Conservation (phyloP, 371 early-diverging fungal genomes). For the Thermomucor indicae-seudaticae region DNA sequence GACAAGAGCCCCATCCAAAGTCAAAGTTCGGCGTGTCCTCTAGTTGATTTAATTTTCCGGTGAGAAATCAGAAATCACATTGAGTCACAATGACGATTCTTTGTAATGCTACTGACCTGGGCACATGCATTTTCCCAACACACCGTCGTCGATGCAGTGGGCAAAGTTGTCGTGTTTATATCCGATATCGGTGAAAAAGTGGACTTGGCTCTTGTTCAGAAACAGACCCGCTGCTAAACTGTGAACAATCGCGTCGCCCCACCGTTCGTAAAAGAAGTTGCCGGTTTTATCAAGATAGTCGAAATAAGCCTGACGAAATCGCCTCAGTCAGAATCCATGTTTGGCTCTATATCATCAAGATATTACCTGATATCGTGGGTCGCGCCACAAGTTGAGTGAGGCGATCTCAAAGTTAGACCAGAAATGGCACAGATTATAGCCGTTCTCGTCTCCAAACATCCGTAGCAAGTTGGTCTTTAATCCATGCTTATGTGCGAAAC, state of each 20-base stretch:
- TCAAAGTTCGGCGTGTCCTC: conserved; percentile 30
- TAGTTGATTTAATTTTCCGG: neutral
- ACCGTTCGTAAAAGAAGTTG: conserved; percentile 93
- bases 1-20: conserved; percentile 29
- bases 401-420: conserved; percentile 93
- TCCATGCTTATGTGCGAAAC: conserved; percentile 41
- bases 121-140: conserved; percentile 38
- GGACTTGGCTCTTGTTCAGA: conserved; percentile 72
- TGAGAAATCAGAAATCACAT: too few species aligned
- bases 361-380: conserved; percentile 56
- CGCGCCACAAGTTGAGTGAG: conserved; percentile 73
- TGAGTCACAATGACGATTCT: neutral
- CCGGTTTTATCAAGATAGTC: conserved; percentile 75
- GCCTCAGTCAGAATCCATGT: neutral
- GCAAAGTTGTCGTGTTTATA: conserved; percentile 54
- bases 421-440: conserved; percentile 75
- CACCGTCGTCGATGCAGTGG: conserved; percentile 36
- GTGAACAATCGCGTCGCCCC: conserved; percentile 97
- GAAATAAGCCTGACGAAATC: conserved; percentile 53
- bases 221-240: conserved; percentile 85
- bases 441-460: conserved; percentile 39
- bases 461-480: conserved; percentile 29
- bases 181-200: conserved; percentile 89
- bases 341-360: neutral
- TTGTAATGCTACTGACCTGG: conserved; percentile 18